Percentiles rank a stretch among this genome's conserved stretches.
Conservation (phyloP, 805 yeast genomes). For the Brettanomyces anomalus region DNA sequence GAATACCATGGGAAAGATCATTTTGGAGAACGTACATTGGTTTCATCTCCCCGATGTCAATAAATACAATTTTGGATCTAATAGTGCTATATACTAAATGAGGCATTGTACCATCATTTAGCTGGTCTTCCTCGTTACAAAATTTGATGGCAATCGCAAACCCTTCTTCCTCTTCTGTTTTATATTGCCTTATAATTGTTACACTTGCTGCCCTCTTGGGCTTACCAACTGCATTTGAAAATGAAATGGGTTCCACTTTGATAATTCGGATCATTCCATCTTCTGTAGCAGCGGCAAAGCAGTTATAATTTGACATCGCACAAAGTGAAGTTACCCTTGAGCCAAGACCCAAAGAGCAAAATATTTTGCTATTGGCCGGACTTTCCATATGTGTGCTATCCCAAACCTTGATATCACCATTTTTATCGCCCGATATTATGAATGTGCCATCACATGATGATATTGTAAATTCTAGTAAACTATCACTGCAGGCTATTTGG, state of each 20-base stretch:
- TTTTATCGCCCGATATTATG: constrained; percentile 71
- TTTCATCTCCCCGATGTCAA: constrained; percentile 54
- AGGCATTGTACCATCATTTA: too few relatives aligned
- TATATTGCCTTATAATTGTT: constrained; percentile 31
- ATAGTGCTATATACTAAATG: constrained; percentile 36
- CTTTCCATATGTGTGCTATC: constrained; percentile 56
- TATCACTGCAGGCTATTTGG: constrained; percentile 53
- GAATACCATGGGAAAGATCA: constrained; percentile 57
- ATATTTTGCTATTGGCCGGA: constrained; percentile 45
- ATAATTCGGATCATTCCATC: constrained; percentile 38
- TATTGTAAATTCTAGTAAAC: constrained; percentile 46
- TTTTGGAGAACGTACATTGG: constrained; percentile 34
- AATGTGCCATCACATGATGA: constrained; percentile 54
- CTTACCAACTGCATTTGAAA: constrained; percentile 2
- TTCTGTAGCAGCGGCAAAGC: constrained; percentile 46
- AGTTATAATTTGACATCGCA: constrained; percentile 46
- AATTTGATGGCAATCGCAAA: constrained; percentile 38
- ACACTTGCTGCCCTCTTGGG: constrained; percentile 11
- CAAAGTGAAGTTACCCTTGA: constrained; percentile 40
- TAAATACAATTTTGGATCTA: constrained; percentile 36
- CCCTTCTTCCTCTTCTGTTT: constrained; percentile 26
- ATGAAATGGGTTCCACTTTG: constrained; percentile 24
- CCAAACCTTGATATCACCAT: constrained; percentile 73
- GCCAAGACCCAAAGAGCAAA: constrained; percentile 37
- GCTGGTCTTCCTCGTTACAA: constrained; percentile 9